Evolutionary conservation across 2,329 filamentous ascomycete species (phyloP).

Genomic region (Aciculosporium take): DNA sequence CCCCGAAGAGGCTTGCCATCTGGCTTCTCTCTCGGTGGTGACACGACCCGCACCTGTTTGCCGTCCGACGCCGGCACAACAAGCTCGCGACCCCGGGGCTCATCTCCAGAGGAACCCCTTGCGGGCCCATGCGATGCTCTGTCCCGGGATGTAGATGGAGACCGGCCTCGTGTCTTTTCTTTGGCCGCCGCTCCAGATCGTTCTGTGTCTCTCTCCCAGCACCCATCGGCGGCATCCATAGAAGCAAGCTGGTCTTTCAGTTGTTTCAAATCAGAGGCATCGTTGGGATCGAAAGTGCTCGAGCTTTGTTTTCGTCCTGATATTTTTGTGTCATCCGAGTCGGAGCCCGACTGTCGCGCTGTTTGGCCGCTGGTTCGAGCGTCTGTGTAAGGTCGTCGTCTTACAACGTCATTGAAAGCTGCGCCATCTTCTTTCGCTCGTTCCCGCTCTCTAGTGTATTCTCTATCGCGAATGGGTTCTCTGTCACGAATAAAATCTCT

Average conservation of each 20-base stretch:
- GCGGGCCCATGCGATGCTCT: conserved; percentile 7
- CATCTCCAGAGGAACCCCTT: conserved; percentile 11
- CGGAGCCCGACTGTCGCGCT: conserved; percentile 18
- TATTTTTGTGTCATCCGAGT: conserved; percentile 28
- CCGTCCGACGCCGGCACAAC: conserved; percentile 21
- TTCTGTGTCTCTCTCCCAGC: conserved; percentile 6
- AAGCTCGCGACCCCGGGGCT: conserved; percentile 29
- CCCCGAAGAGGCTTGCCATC: conserved; percentile 62
- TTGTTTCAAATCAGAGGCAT: conserved; percentile 33
- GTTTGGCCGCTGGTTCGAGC: conserved; percentile 16
- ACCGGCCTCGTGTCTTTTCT: conserved; percentile 7
- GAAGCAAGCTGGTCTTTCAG: conserved; percentile 37
- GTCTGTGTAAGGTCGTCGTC: not conserved
- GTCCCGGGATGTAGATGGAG: conserved; percentile 10
- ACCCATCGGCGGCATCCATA: conserved; percentile 17
- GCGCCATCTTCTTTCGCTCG: not conserved
- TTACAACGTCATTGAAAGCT: conserved; percentile 15
- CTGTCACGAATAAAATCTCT: conserved; percentile 8
- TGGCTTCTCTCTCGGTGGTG: conserved; percentile 49
- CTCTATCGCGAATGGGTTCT: conserved; percentile 18
- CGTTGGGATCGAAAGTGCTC: conserved; percentile 36
- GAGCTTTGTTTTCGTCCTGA: conserved; percentile 24
- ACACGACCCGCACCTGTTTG: conserved; percentile 52
- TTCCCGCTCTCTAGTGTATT: conserved; percentile 20
- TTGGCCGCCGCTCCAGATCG: not conserved